Evolutionary conservation across 371 early-diverging fungal genomes (phyloP), one percentile per base, ranked within the genome.

Genomic region (Mortierella sp.): DNA sequence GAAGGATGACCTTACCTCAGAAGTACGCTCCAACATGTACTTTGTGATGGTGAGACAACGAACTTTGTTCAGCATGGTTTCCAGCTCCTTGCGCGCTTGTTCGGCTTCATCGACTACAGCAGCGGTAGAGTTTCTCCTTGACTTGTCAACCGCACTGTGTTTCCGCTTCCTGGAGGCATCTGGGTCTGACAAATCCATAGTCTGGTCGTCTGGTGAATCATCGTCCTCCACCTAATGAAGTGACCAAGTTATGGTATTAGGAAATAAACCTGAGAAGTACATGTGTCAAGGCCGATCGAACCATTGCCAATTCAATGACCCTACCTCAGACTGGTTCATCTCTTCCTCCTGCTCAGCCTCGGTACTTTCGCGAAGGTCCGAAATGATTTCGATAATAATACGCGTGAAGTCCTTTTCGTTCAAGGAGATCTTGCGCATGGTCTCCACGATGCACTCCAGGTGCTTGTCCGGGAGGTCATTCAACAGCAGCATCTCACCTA

Each of bases 391-490:
- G 57, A 95, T 93, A 86, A 96, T 93, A 24, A 83, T 93, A 89
- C 95, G 92, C 11, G 95, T 95, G 86, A 97, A 97, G 82, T 97
- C 97, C n/a, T 92, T 91, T 80, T 96, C 97, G 78, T 94, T 94
- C 64, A 93, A 82, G 0, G 97, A 92, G 19, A 96, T 92, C 61
- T 90, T 91, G 67, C 91, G 91, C 83, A 97, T 92, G 13, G 95
- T 90, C 48, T 94, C 94, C 16, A 96, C 90, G 21, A 95, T 91
- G 44, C 91, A 90, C 50, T 90, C 92, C 51, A 97, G 83, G 78
- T 95, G 94, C 70, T 92, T 91, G 55, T 95, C 94, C 4, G 93
- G 92, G 24, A 95, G 89, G 75, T 96, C 95, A 11, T 92, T 90
- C 6, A 92, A 83, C 87, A 92, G 89, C 9, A 96, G 78, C 86